Base-by-base conservation (phyloP, 192 early-diverging fungal genomes). In the Entrophospora sp. region DNA sequence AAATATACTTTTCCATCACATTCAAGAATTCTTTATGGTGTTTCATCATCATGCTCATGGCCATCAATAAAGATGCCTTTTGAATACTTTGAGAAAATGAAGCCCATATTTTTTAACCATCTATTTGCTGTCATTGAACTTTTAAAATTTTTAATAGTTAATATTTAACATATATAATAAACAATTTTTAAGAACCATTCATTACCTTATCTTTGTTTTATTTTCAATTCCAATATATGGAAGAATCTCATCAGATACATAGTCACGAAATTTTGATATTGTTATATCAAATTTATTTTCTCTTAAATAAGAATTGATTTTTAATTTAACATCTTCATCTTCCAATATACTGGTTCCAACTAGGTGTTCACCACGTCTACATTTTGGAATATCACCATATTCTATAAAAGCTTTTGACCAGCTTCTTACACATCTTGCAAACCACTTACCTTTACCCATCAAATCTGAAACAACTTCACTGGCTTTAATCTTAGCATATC, bases 41-140 rank as follows among this genome's bases (percentile, higher is more conserved):
- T n/a, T n/a, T n/a, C n/a, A 60, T 35, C 30, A 0, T 56, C 53
- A 1, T 20, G 16, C 7, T 44, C n/a, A 44, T 44, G 43, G 6
- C 16, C n/a, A 25, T 56, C 53, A 56, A 36, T 0, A 56, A 7
- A 56, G 6, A 8, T 25, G 16, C 32, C n/a, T 60, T 60, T 60
- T 42, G 35, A 2, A 40, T 34, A 35, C 2, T 8, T 6, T 22
- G 27, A 4, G 34, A 20, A 59, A 5, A 34, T 36, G 22, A 20
- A 59, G 25, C 3, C 57, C 58, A 60, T 60, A n/a, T 60, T 60
- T n/a, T 60, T 60, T 35, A 60, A 40, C 58, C 31, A 60, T 42
- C 25, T 3, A 24, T 20, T 25, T 40, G 40, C 58, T 34, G 58
- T 36, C 7, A 2, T 18, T 44, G 16, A 20, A 12, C 43, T 44